Evolutionary conservation across 2,329 filamentous ascomycete genomes (phyloP).

Genomic region (Fusarium miscanthi): DNA sequence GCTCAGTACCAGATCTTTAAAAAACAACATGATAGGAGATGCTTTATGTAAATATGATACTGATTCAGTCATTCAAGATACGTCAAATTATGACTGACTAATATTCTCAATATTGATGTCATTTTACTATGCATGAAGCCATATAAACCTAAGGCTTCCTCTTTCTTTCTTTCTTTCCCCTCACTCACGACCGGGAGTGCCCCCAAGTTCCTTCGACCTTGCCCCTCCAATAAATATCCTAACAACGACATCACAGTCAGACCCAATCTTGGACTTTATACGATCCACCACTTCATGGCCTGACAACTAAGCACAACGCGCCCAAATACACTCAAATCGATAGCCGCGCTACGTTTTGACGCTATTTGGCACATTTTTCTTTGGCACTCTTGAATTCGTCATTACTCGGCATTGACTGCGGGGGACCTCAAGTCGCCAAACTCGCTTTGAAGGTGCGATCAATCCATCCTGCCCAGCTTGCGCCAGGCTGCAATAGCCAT

Average conservation of each 20-base stretch:
- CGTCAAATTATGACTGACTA: neutral
- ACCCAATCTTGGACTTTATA: neutral
- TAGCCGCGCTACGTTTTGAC: neutral
- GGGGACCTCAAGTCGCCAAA: neutral
- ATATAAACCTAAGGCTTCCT: neutral
- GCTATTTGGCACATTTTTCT: neutral
- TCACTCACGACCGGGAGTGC: neutral
- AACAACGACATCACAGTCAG: conserved; percentile 32
- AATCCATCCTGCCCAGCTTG: conserved; percentile 17
- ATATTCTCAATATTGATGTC: neutral
- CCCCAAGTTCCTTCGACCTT: conserved; percentile 27
- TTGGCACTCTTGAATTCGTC: neutral
- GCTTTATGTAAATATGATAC: neutral
- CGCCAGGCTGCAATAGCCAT: conserved; percentile 10
- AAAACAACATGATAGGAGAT: neutral
- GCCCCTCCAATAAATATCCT: conserved; percentile 41
- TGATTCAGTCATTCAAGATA: neutral
- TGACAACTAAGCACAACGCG: neutral
- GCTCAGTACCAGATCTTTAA: neutral
- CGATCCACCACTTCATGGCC: neutral
- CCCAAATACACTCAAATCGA: neutral
- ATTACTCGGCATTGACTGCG: neutral
- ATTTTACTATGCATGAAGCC: neutral
- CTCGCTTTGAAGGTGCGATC: conserved; percentile 29
- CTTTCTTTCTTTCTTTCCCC: neutral